phyloP scores from a whole-genome alignment of 495 filamentous ascomycete species.

The Penicillium macrosclerotiorum region DNA sequence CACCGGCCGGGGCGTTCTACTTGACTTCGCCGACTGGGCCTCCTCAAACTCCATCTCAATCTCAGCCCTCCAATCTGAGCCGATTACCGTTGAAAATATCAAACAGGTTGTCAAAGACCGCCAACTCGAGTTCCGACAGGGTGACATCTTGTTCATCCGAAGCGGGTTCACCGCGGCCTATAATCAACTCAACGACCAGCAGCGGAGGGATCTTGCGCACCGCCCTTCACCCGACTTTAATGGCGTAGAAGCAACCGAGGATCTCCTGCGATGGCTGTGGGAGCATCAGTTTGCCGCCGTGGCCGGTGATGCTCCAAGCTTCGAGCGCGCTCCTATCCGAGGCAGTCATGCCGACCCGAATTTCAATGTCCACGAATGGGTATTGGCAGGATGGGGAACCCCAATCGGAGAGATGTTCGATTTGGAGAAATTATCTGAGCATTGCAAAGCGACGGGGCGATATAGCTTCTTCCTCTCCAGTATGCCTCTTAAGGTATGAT shows the following conservation, averaged over 20 bases:
- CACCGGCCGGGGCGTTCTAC: constrained; percentile 49
- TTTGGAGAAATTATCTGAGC: constrained; percentile 44
- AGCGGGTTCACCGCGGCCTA: constrained; percentile 42
- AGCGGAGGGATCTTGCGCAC: constrained; percentile 23
- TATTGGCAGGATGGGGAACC: constrained; percentile 52
- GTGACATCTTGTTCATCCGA: constrained; percentile 51
- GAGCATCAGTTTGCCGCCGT: constrained; percentile 48
- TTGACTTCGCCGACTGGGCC: constrained; percentile 52
- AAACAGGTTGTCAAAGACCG: constrained; percentile 29
- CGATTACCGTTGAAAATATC: constrained; percentile 36
- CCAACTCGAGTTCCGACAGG: constrained; percentile 35
- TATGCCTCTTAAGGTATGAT: constrained; percentile 49
- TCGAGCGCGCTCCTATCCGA: constrained; percentile 27
- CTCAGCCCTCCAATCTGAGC: constrained; percentile 28
- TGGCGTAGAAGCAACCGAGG: constrained; percentile 39
- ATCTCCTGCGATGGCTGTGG: constrained; percentile 43
- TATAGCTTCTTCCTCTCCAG: constrained; percentile 55
- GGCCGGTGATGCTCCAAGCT: constrained; percentile 40
- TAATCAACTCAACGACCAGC: constrained; percentile 19
- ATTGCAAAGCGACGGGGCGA: constrained; percentile 39
- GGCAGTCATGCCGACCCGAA: constrained; percentile 19
- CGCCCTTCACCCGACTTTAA: constrained; percentile 23
- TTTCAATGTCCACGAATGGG: constrained; percentile 47
- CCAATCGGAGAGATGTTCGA: constrained; percentile 59
- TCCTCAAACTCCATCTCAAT: constrained; percentile 23